A percentile compares a stretch with the other conserved stretches of the same genome.
These are phyloP conservation scores for Dichotomopilus funicola DNA, from an alignment of 2,329 filamentous ascomycete species.

Conservation along the genomic window DNA sequence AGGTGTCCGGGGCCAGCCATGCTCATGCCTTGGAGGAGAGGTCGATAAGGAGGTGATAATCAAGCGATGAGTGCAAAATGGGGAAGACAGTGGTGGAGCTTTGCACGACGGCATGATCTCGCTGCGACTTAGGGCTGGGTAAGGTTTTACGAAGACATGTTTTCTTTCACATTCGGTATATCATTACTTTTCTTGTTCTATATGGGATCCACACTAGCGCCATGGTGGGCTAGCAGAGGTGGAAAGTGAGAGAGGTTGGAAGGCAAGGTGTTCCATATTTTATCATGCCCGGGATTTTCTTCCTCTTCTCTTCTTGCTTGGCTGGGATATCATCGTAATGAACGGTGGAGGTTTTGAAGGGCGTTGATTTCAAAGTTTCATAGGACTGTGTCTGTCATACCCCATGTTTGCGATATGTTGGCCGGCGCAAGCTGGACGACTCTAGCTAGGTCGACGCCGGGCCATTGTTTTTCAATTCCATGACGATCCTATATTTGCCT, in stretches of 20 bases:
- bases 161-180: conserved; percentile 10
- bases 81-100: not conserved
- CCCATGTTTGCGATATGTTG: not conserved
- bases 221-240: not conserved
- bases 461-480: not conserved
- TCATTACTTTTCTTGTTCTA: conserved; percentile 12
- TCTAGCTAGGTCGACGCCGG: too few relatives aligned
- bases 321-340: conserved; percentile 15
- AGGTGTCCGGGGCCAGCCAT: conserved; percentile 23
- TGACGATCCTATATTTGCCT: not conserved
- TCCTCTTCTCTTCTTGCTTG: conserved; percentile 8
- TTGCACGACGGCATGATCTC: conserved; percentile 5
- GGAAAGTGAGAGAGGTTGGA: not conserved
- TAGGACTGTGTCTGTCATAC: conserved; percentile 16
- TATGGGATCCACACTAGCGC: conserved; percentile 10
- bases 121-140: not conserved
- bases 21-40: conserved; percentile 16
- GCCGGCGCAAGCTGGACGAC: too few relatives aligned
- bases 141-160: conserved; percentile 13
- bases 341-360: conserved; percentile 1
- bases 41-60: conserved; percentile 8
- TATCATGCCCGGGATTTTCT: conserved; percentile 3
- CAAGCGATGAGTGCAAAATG: conserved; percentile 1
- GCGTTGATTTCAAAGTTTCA: conserved; percentile 12
- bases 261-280: conserved; percentile 9